Base-by-base conservation (phyloP, 2,329 filamentous ascomycete species). In the Ophidiomyces ophidiicola region DNA sequence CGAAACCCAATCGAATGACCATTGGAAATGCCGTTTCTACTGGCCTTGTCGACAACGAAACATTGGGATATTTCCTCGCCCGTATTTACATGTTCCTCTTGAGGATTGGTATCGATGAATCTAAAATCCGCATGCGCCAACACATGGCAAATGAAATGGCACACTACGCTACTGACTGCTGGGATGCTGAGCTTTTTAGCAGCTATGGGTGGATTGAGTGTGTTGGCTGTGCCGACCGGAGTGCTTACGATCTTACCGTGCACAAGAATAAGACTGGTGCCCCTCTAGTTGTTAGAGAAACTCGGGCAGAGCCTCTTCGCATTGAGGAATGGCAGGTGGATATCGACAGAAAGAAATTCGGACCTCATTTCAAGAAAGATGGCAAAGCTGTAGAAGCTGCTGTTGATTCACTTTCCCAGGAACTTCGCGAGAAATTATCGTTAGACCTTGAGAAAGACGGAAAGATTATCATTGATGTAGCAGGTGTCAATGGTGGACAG, bases 151-250 rank as follows among this genome's bases (percentile, higher is more conserved):
- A 83, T 52, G 80, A 84, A 58, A 83, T 83, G 80, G 80, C 90
- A 11, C 90, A 98, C 64, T 98, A 98, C 59, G 90, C 90, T 32
- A 74, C 79, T 41, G 90, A 98, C 67, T 98, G 90, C 68, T 96
- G 90, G 90, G 90, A 98, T 62, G 88, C 86, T 10, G 90, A 98
- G 62, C 69, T 98, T 40, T 70, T 82, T 46, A 96, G 84, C 42
- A 87, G 82, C 45, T 87, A 87, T 54, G 90, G 90, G 59, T 98
- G 90, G 90, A 83, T 96, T 47, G 90, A 98, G 69, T 96, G 88
- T 60, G 88, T 96, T 54, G 90, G 90, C 46, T 96, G 90, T 61
- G 90, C 90, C 45, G 88, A 94, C 60, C 78, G 90, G 53, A 93
- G 83, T 58, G 90, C 90, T 14, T 98, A 94, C 61, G 90, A 98